Percentiles rank a stretch among this genome's conserved stretches.
phyloP scores from a whole-genome alignment of 257 asterid genomes.

The Gentiana straminea region DNA sequence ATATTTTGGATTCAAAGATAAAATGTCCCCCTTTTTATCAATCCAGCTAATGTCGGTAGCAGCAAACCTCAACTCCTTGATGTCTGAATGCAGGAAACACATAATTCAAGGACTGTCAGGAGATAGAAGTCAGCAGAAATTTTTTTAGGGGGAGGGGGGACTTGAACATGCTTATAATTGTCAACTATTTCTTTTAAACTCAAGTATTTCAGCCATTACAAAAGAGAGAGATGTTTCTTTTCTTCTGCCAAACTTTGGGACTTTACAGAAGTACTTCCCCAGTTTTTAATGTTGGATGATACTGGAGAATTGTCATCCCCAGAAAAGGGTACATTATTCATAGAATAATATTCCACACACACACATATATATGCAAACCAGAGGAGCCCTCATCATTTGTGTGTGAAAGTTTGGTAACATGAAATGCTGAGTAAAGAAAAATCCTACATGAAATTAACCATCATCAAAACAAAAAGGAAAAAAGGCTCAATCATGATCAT shows the following conservation, averaged over 20 bases:
- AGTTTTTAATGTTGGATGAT: too few relatives aligned
- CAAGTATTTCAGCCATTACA: background rate
- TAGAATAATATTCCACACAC: background rate
- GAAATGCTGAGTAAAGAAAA: too few relatives aligned
- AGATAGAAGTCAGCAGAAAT: background rate
- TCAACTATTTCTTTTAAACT: background rate
- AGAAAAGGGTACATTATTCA: too few relatives aligned
- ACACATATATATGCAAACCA: background rate
- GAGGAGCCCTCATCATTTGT: slow-evolving; percentile 5
- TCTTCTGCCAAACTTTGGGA: too few relatives aligned
- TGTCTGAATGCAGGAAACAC: slow-evolving; percentile 24
- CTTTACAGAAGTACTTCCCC: too few relatives aligned
- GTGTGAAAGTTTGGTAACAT: slow-evolving; percentile 1
- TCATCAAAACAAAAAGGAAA: too few relatives aligned
- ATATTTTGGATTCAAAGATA: slow-evolving; percentile 57
- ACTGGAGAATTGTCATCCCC: too few relatives aligned
- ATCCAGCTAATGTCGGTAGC: slow-evolving; percentile 53
- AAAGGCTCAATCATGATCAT: too few relatives aligned
- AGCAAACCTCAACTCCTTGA: slow-evolving; percentile 49
- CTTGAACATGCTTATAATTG: background rate
- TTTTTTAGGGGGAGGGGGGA: background rate
- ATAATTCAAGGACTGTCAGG: background rate
- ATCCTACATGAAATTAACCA: too few relatives aligned
- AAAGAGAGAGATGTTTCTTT: too few relatives aligned
- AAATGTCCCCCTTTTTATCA: slow-evolving; percentile 63